Evolutionary conservation across 202 grass and related monocot genomes (phyloP), one percentile per base, ranked within the genome.

Genomic region (Carex sylvatica): DNA sequence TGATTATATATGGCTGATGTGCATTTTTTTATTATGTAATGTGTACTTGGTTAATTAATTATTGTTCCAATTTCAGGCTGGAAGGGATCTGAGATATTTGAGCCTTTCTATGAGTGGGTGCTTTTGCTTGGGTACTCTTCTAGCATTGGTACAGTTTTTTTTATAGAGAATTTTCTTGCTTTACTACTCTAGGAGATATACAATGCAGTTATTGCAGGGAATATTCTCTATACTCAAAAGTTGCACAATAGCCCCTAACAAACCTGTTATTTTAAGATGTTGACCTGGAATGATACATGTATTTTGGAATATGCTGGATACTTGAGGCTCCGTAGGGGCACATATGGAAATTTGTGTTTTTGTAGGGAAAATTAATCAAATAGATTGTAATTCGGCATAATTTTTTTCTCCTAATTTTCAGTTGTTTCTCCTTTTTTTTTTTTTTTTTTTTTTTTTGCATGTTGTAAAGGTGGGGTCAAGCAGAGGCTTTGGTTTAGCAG

Each of bases 71-170:
- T 42, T 83, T 87, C 85, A 98, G 95, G 92, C 92, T 46, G 95
- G 95, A 84, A 95, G 95, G 70, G 95, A 98, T 86, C 89, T 98
- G 55, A 93, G 78, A 77, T 98, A 87, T 86, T 77, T 98, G 74
- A 98, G 95, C 86, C 85, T 93, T 82, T 98, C 95, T 65, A 98
- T 95, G 95, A 86, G 82, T 83, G 89, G 40, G 56, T 95, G 95
- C 81, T 93, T 98, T 91, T 65, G 79, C 46, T 2, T 90, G 18
- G 86, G 92, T 78, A 85, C 90, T 76, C 28, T 98, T 95, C 56
- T 90, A 52, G 70, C 92, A 67, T 60, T 87, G 92, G 95, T 98
- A 95, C 7, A 38, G 1, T 74, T 30, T n/a, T 71, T 40, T 49
- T 51, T 5, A 30, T 30, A 35, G 35, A 19, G 22, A 77, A 77